Evolutionary conservation across 2,329 filamentous ascomycete genomes (phyloP), one percentile per base, ranked within the genome.

Genomic region (Pestalotiopsis sp.): DNA sequence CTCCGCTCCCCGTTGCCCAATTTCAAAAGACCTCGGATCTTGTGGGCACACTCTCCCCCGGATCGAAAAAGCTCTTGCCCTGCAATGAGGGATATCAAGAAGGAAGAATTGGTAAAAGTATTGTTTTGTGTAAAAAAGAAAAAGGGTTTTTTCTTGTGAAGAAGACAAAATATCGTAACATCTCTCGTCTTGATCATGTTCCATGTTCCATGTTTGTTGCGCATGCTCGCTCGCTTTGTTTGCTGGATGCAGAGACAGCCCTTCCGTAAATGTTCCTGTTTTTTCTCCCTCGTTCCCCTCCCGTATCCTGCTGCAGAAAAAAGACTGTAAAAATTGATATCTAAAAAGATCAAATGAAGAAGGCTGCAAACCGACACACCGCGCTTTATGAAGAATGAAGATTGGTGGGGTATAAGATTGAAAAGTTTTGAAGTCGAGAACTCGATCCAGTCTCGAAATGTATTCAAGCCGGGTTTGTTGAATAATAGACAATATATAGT

Each of bases 321-420:
- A 27, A 27, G 31, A 36, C 11, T 27, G 23, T 59, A 59, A 59
- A 59, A 27, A 27, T 27, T 52, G 45, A 52, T 52, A 23, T 52
- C 45, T 52, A n/a, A 20, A 59, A 59, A 27, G 20, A 23, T 36
- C 57, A 59, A 41, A 58, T 36, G 31, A 36, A 36, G 31, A 64
- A 65, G 31, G 31, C 67, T 59, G 36, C 52, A 69, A 69, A 45
- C 65, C 59, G 17, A 36, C 65, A 56, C 60, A 59, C 14, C 60
- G 49, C 59, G 65, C 64, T 57, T 62, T 23, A 23, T 11, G 61
- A 17, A 52, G 17, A 52, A 36, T 61, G 61, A 56, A 23, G 31
- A 63, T 61, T 31, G 63, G 39, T 38, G 20, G 68, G 68, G 65
- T 69, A 69, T 69, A 67, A 38, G 45, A 41, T 62, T 27, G 20